Evolutionary conservation across 352 stramenopile genomes (phyloP), one percentile per base, ranked within the genome.

Genomic region (Phytophthora uliginosa): DNA sequence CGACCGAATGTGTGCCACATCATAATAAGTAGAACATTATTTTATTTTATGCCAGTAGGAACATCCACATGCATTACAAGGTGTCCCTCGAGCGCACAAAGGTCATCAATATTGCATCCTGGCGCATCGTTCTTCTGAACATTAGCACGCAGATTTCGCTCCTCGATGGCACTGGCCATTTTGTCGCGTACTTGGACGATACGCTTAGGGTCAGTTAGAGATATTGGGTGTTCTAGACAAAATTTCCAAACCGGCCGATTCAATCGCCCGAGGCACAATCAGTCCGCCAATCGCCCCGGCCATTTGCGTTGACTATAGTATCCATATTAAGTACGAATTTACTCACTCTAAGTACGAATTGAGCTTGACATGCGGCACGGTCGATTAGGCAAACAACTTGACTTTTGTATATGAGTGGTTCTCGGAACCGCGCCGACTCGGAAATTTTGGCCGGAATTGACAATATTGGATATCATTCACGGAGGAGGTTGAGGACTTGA

Each of bases 1-100:
- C 50, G n/a, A 7, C 34, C 59, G n/a, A 66, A 66, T 7, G 50
- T 66, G 34, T 66, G 20, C 34, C 59, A 53, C 48, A 66, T 59
- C 45, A 66, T 48, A 17, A 8, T 33, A 17, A 54, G 28, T n/a
- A 54, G 48, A 17, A 33, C 48, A 26, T 26, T 17, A n/a, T n/a
- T n/a, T n/a, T n/a, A n/a, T 8, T 54, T 54, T 12, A 54, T 20
- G 4, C 20, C n/a, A 26, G 7, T 15, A 31, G 22, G n/a, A 18
- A 26, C 20, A 33, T 54, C n/a, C 8, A 4, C 22, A 15, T 54
- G 47, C 12, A 54, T 7, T 13, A 54, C 48, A n/a, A 31, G 20
- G 9, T 26, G 20, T 15, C n/a, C 20, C 4, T n/a, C 48, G 5
- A 18, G 20, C 18, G 10, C 48, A 54, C 20, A 18, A 9, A 54